Evolutionary conservation across 139 green algal genomes (phyloP).

Genomic region (Coelastrella sp.): DNA sequence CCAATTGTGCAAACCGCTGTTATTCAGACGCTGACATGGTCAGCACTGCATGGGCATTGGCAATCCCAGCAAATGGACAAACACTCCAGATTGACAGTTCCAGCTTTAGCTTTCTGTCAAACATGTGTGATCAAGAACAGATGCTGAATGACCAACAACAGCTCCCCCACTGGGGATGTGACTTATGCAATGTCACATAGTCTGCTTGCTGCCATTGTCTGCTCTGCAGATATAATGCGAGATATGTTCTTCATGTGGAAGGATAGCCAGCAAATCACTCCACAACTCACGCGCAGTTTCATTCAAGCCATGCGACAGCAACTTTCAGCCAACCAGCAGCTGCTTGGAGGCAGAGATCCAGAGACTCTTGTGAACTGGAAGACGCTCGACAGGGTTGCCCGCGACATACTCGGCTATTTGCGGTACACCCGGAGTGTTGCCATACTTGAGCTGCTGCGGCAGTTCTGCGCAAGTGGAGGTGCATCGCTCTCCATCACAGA

Average conservation of each 20-base stretch:
- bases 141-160: too few relatives aligned
- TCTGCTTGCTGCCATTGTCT: background rate
- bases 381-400: background rate
- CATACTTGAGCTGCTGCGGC: constrained; percentile 1
- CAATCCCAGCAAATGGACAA: too few relatives aligned
- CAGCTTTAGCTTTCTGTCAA: too few relatives aligned
- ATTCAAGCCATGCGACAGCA: background rate
- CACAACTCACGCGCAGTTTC: background rate
- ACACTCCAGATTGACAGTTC: too few relatives aligned
- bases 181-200: too few relatives aligned
- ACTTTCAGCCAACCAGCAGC: background rate
- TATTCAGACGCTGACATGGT: too few relatives aligned
- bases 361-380: background rate
- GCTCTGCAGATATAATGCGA: background rate
- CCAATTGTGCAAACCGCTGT: too few relatives aligned
- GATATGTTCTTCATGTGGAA: background rate
- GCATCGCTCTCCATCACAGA: background rate
- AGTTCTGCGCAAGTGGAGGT: background rate
- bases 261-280: background rate
- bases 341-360: background rate
- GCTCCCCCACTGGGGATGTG: too few relatives aligned
- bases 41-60: too few relatives aligned
- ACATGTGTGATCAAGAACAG: too few relatives aligned
- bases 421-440: background rate
- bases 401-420: background rate